Conservation (phyloP, 1,284 basidiomycete species). For the Leccinum subfulvum region DNA sequence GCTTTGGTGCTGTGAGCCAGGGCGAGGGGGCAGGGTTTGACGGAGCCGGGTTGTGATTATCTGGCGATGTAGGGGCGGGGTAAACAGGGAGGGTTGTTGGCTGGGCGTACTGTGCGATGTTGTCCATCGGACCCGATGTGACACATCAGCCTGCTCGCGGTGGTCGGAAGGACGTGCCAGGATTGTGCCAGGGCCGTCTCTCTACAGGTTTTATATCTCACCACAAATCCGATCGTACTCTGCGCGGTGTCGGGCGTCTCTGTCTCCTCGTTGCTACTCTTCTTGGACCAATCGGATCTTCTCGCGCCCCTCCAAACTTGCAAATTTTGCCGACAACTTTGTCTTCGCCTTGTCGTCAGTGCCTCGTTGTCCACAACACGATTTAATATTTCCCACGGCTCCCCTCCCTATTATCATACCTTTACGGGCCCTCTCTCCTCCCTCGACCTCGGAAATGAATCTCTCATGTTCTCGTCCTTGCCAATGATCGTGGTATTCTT, state of each 20-base stretch:
- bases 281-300: constrained; percentile 21
- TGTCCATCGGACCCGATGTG: constrained; percentile 39
- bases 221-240: constrained; percentile 18
- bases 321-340: constrained; percentile 23
- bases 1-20: constrained; percentile 26
- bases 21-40: constrained; percentile 15
- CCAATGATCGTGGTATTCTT: constrained; percentile 30
- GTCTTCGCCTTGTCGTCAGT: constrained; percentile 14
- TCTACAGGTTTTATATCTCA: constrained; percentile 32
- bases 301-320: constrained; percentile 18
- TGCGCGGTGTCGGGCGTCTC: constrained; percentile 24
- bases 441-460: constrained; percentile 35
- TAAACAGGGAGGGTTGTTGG: constrained; percentile 36
- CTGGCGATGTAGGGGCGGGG: constrained; percentile 30
- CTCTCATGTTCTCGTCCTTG: constrained; percentile 32
- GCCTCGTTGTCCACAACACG: constrained; percentile 28
- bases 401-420: constrained; percentile 23
- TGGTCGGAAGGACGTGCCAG: constrained; percentile 34
- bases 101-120: constrained; percentile 35
- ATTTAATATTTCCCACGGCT: constrained; percentile 1
- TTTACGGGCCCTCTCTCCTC: constrained; percentile 14
- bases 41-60: constrained; percentile 26
- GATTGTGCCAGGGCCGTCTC: constrained; percentile 27
- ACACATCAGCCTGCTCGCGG: constrained; percentile 28
- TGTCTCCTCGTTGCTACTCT: constrained; percentile 30